Base-by-base conservation (phyloP, 2,329 filamentous ascomycete species). In the Colletotrichum lini region DNA sequence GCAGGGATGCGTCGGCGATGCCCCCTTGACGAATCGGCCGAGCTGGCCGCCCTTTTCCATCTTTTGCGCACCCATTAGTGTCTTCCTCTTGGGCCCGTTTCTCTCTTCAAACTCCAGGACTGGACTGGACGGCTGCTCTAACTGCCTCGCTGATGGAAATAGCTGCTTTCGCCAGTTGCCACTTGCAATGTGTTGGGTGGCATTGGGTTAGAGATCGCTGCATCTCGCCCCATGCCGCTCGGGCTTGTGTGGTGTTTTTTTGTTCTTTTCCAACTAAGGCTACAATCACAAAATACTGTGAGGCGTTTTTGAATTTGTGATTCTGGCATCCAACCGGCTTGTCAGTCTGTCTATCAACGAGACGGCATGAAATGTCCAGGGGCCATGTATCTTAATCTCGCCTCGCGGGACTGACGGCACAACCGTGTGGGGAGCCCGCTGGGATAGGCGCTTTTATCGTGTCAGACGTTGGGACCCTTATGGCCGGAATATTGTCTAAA, bases 1-100 rank as follows among this genome's bases (percentile, higher is more conserved):
- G 58, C 69, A 68, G 58, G 68, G 69, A 42, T 68, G 30, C 40
- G n/a, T 50, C 30, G 45, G 65, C 3, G 53, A 54, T 12, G 52
- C 6, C 59, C 44, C 45, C 65, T 59, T 53, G 50, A 68, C 64
- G 58, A 67, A 71, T 71, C 52, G 65, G 64, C 58, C 68, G 68
- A 63, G 21, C 64, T 53, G 63, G 50, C 68, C 67, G 52, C 38
- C 58, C 44, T 23, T 12, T 18, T 59, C 23, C 38, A 26, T 15
- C 8, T 16, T 23, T 23, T 2, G 30, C 30, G 10, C 30, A 35
- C 30, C 30, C 30, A 9, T 10, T 2, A 35, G 21, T 35, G 9
- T 62, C 35, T 23, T 45, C 21, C 30, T 13, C 35, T 57, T 44
- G 9, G 44, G 23, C 40, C 65, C 23, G 38, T 12, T 47, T 35